Percentiles rank a stretch among this genome's conserved stretches.
phyloP scores from a whole-genome alignment of 2,329 filamentous ascomycete species.

The Venturia aucupariae region DNA sequence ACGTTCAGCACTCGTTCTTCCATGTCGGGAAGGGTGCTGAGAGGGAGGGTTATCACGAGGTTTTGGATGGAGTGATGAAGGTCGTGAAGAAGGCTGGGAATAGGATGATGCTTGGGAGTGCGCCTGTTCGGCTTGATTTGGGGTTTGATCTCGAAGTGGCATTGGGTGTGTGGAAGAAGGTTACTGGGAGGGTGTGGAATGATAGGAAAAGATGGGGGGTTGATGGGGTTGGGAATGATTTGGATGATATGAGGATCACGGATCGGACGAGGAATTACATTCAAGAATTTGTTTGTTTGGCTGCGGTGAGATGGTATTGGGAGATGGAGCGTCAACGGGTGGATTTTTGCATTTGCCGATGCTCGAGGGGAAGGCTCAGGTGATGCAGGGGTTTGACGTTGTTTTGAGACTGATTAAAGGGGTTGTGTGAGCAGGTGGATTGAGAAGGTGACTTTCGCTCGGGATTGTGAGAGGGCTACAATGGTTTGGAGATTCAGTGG shows the following conservation, averaged over 20 bases:
- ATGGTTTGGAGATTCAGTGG: neutral
- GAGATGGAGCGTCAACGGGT: neutral
- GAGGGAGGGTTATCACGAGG: neutral
- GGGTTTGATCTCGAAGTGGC: neutral
- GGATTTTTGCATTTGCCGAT: neutral
- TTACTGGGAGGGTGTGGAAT: neutral
- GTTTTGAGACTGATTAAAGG: neutral
- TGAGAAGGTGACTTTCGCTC: neutral
- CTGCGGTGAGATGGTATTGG: neutral
- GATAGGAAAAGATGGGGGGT: neutral
- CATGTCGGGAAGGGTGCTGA: neutral
- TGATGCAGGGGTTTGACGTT: neutral
- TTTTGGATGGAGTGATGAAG: neutral
- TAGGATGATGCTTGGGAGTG: neutral
- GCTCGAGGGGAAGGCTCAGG: neutral
- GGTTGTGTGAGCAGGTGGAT: neutral
- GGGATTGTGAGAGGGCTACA: neutral
- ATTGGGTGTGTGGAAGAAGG: neutral
- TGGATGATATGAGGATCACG: neutral
- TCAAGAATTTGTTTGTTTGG: neutral
- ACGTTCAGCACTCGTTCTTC: neutral
- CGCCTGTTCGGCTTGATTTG: neutral
- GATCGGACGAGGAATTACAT: neutral
- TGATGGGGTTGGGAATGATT: neutral
- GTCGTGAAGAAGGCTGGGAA: neutral